Evolutionary conservation across 2,329 filamentous ascomycete species (phyloP).

Genomic region (Neodidymelliopsis sp.): DNA sequence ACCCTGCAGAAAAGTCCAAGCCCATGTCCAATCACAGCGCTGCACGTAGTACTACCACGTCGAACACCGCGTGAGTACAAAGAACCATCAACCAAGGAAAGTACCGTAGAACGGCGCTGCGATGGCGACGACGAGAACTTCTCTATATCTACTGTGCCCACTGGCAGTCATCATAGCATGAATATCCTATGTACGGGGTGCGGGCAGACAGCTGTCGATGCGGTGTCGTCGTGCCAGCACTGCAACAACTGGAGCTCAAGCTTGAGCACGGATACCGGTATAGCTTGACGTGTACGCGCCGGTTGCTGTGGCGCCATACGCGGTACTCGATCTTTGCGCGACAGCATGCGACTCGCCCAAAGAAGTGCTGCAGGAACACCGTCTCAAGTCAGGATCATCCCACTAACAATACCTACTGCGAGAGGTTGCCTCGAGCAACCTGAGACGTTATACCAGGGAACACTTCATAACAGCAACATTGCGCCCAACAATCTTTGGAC

Average conservation of each 20-base stretch:
- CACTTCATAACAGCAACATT: neutral
- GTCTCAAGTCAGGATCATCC: slow-evolving; percentile 10
- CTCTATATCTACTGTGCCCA: slow-evolving; percentile 9
- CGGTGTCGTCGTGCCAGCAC: slow-evolving; percentile 8
- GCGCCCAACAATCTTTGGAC: slow-evolving; percentile 5
- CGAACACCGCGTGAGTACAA: slow-evolving; percentile 26
- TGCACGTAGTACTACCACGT: slow-evolving; percentile 31
- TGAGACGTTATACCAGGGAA: slow-evolving; percentile 8
- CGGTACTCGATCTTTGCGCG: neutral
- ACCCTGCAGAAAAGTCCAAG: slow-evolving; percentile 2
- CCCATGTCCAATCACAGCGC: slow-evolving; percentile 28
- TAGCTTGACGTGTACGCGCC: slow-evolving; percentile 8
- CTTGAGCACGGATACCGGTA: slow-evolving; percentile 20
- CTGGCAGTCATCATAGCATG: too few relatives aligned
- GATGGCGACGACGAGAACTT: neutral
- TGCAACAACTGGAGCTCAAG: slow-evolving; percentile 16
- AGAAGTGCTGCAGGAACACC: slow-evolving; percentile 13
- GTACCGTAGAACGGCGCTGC: slow-evolving; percentile 5
- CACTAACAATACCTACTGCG: neutral
- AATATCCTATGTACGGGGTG: too few relatives aligned
- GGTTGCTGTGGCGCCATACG: slow-evolving; percentile 12
- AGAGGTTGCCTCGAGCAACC: slow-evolving; percentile 11
- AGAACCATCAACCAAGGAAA: slow-evolving; percentile 11
- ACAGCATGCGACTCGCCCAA: slow-evolving; percentile 8
- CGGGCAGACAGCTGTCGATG: too few relatives aligned